These are phyloP conservation scores for Juglanconis oblonga DNA, from an alignment of 2,329 filamentous ascomycete genomes.

Conservation along the genomic window DNA sequence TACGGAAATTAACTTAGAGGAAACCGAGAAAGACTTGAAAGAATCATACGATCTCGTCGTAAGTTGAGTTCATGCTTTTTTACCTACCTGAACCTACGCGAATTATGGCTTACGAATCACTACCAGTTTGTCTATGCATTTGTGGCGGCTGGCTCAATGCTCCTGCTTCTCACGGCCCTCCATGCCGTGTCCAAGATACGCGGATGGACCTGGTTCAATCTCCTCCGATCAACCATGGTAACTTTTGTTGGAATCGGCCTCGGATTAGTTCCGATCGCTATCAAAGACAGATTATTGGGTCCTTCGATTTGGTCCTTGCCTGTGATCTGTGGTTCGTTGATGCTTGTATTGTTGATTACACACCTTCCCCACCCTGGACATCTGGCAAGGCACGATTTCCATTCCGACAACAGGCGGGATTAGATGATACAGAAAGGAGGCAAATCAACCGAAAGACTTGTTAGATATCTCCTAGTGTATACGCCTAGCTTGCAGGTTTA, in stretches of 20 bases:
- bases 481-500: too few species aligned
- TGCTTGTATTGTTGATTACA: slow-evolving; percentile 21
- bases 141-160: slow-evolving; percentile 26
- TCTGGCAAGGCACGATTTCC: too few species aligned
- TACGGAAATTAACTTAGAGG: neutral
- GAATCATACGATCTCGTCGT: slow-evolving; percentile 3
- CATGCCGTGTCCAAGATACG: slow-evolving; percentile 27
- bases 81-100: neutral
- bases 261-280: slow-evolving; percentile 22
- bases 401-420: too few species aligned
- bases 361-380: slow-evolving; percentile 23
- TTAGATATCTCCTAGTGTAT: too few species aligned
- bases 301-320: slow-evolving; percentile 28
- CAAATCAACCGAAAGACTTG: too few species aligned
- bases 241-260: slow-evolving; percentile 22
- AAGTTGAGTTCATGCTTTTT: neutral
- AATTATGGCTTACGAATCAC: neutral
- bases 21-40: neutral
- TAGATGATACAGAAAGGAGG: too few species aligned
- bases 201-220: slow-evolving; percentile 29
- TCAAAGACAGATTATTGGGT: slow-evolving; percentile 7
- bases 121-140: slow-evolving; percentile 26
- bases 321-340: slow-evolving; percentile 25
- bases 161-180: slow-evolving; percentile 28
- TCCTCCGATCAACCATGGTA: slow-evolving; percentile 21